Percentiles rank a stretch among this genome's conserved stretches.
phyloP scores from a whole-genome alignment of 108 stramenopile species.

The Stephanodiscus triporus region DNA sequence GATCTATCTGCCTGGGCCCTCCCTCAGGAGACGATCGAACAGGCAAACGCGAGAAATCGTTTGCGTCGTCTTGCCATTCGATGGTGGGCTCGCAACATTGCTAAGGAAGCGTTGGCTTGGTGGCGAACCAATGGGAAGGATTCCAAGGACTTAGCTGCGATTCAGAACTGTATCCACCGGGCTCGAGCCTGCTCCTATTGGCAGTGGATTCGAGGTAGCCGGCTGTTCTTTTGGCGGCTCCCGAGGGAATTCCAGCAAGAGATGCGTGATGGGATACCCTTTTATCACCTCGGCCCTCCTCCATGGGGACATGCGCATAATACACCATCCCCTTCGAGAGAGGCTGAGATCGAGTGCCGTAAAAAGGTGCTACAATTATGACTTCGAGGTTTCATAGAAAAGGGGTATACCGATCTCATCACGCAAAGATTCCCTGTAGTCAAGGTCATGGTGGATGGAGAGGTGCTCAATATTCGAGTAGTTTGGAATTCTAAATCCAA shows the following conservation, averaged over 20 bases:
- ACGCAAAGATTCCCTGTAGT: too few species aligned
- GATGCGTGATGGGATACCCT: neutral
- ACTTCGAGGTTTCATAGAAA: neutral
- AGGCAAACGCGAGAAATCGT: neutral
- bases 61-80: neutral
- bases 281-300: neutral
- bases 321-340: neutral
- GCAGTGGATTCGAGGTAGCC: conserved; percentile 1
- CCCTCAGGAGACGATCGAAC: conserved; percentile 11
- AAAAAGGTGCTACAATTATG: neutral
- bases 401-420: neutral
- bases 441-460: neutral
- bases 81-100: conserved; percentile 13
- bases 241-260: neutral
- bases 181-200: too few species aligned
- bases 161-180: too few species aligned
- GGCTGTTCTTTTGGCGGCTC: conserved; percentile 12
- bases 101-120: too few species aligned
- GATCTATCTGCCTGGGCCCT: neutral
- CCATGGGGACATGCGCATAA: too few species aligned
- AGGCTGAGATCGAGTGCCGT: neutral
- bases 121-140: neutral
- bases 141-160: too few species aligned
- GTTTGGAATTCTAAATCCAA: too few species aligned
- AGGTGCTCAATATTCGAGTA: too few species aligned